Evolutionary conservation across 768 basidiomycete genomes (phyloP), one percentile per base, ranked within the genome.

Genomic region (Phallus indusiatus): DNA sequence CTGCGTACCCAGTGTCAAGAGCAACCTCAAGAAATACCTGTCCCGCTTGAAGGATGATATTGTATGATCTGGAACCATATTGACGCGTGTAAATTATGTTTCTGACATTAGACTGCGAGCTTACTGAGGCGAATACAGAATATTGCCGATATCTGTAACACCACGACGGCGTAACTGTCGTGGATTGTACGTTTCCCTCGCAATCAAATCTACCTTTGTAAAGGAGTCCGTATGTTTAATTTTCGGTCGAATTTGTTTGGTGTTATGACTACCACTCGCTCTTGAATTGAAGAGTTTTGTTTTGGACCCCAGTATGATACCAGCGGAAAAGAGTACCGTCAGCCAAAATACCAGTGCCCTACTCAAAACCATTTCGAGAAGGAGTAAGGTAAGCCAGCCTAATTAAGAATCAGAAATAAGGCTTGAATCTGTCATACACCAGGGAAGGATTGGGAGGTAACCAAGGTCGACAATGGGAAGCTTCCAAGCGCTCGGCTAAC

Each of bases 1-100:
- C 50, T 22, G 28, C 56, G 20, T 37, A 52, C 57, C 76, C 89
- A 1, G 88, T 90, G 67, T 91, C 89, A 48, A 90, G 72, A 0
- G 81, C 81, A 18, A 83, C 81, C 16, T 87, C 83, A 64, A 89
- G 85, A 65, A 72, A 80, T 58, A 88, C 79, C 57, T 74, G 72
- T 34, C 88, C 89, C 24, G 77, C 73, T 62, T 78, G 69, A 59
- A 90, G 76, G 46, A 86, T 69, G 18, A 79, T 72, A 64, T 79
- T 89, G 66, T 88, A 90, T 1, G 88, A 82, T 65, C 88, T 90
- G 11, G 33, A 14, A 17, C 12, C 14, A 36, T 48, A 20, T 34
- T 12, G 17, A 35, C 10, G 14, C 22, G 22, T 8, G 37, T 3
- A 10, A 49, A 24, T 48, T n/a, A 52, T n/a, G 20, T 18, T 52